Base-by-base conservation (phyloP, 352 stramenopile species). In the Chrysophaeum taylorii region DNA sequence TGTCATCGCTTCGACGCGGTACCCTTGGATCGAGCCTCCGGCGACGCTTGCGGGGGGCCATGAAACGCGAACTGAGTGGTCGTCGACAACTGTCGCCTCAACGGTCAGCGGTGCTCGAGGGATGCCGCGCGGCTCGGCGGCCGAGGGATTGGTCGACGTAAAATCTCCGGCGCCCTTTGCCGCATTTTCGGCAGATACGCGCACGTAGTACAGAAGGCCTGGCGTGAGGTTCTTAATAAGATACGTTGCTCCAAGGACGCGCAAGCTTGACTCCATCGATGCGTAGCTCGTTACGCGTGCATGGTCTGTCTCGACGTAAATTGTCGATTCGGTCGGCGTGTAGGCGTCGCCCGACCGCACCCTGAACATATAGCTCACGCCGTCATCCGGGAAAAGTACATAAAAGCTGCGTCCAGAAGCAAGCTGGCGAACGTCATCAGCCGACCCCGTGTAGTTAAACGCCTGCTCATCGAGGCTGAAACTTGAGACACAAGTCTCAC, bases 131-230 rank as follows among this genome's bases (percentile, higher is more conserved):
- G 78, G 73, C 9, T 70, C 71, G 72, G 73, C 73, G 33, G 74
- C 74, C 33, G 60, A 15, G 33, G 81, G 81, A 2, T 57, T 39
- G 35, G 80, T 85, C 67, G 18, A 41, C 25, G 79, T 43, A 45
- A 78, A 77, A 53, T 70, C 76, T 0, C 84, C 82, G n/a, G 75
- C 78, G 29, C 82, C 79, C 69, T 82, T 76, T 70, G 74, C 79
- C 5, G 86, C 85, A 64, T 98, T 98, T 78, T 89, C 93, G 2
- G 92, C 88, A 18, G 89, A 93, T 0, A 98, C 89, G 18, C 93
- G 88, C 4, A 97, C 89, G 68, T 86, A 95, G 76, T 97, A 96
- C 21, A 82, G 73, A 7, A 71, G 84, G 23, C 88, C 92, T 36
- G 85, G 79, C 35, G 75, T 63, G 0, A 97, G 79, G 16, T 79